Base-by-base conservation (phyloP, 768 basidiomycete species). In the Tylopilus subfusipes region DNA sequence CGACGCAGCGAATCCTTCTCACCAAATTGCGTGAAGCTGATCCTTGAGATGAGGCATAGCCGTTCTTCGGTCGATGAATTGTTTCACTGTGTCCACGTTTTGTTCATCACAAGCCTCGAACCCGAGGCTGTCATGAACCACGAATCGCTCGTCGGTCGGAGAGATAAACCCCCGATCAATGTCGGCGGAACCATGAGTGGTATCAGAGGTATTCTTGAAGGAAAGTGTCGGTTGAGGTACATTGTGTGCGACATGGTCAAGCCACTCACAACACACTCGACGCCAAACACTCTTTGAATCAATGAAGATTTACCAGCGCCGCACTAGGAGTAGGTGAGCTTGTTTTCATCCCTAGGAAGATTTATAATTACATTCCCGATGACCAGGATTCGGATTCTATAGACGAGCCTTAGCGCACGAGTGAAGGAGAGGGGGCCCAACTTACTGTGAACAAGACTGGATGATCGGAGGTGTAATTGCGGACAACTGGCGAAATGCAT, bases 121-220 rank as follows among this genome's bases (percentile, higher is more conserved):
- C 4, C 60, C 59, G 5, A 62, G 54, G 36, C 59, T 61, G 10
- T 61, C 60, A 14, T 62, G 60, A 33, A 61, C 46, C 21, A 61
- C 60, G 14, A 61, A 50, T 46, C 52, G 49, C 11, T 49, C 33
- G 38, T 61, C 54, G 18, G 19, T 42, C 18, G 52, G 25, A n/a
- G 60, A 63, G n/a, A 36, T 6, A 38, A 58, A 61, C 34, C 59
- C 60, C 6, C 4, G 36, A 11, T 63, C 39, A 25, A 62, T 62
- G 8, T 63, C 7, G 27, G 57, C 50, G 14, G 0, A 5, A 18
- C 62, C 53, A 21, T 50, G 61, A 18, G 0, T 5, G 13, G 3
- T 48, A 5, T 45, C 13, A 4, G 56, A 62, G 18, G 31, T 12
- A 7, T 48, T 22, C 49, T 59, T 50, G 18, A 42, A 31, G n/a